Percentiles rank a stretch among this genome's conserved stretches.
These are phyloP conservation scores for Aspergillus hiratsukae DNA, from an alignment of 2,329 filamentous ascomycete genomes.

Conservation along the genomic window DNA sequence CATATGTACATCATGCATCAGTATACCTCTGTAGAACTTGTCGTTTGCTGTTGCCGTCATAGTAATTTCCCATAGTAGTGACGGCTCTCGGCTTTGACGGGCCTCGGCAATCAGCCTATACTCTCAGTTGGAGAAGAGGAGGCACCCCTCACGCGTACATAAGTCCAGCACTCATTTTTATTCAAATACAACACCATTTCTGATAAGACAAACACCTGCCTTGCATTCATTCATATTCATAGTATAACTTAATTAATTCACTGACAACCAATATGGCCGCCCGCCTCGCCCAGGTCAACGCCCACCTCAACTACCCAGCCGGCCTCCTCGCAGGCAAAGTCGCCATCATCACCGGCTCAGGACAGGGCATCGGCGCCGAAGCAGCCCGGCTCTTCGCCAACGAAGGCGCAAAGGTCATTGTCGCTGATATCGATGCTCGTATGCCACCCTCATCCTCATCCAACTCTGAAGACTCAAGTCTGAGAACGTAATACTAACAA, in stretches of 20 bases:
- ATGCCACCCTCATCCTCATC: conserved; percentile 19
- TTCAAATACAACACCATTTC: too few relatives aligned
- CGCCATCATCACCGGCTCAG: conserved; percentile 82
- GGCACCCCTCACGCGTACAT: conserved; percentile 3
- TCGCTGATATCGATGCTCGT: conserved; percentile 78
- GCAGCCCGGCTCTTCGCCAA: conserved; percentile 77
- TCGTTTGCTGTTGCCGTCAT: too few relatives aligned
- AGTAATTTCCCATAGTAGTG: not conserved
- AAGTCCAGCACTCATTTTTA: conserved; percentile 2
- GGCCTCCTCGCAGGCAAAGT: conserved; percentile 75
- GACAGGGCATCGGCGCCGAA: conserved; percentile 86
- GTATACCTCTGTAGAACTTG: too few relatives aligned
- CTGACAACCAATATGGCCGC: conserved; percentile 34
- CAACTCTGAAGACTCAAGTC: not conserved
- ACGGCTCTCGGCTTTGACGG: conserved; percentile 6
- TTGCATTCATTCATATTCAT: conserved; percentile 1
- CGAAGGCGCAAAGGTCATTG: conserved; percentile 78
- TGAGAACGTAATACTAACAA: not conserved
- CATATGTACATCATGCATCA: too few relatives aligned
- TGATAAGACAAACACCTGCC: not conserved
- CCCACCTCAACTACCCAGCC: conserved; percentile 76
- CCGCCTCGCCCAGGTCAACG: conserved; percentile 66
- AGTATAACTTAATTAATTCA: not conserved
- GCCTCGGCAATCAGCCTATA: conserved; percentile 12
- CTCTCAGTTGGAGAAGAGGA: conserved; percentile 1